These are phyloP conservation scores for Oenanthe sinensis DNA, from an alignment of 129 eudicot genomes.

Conservation along the genomic window DNA sequence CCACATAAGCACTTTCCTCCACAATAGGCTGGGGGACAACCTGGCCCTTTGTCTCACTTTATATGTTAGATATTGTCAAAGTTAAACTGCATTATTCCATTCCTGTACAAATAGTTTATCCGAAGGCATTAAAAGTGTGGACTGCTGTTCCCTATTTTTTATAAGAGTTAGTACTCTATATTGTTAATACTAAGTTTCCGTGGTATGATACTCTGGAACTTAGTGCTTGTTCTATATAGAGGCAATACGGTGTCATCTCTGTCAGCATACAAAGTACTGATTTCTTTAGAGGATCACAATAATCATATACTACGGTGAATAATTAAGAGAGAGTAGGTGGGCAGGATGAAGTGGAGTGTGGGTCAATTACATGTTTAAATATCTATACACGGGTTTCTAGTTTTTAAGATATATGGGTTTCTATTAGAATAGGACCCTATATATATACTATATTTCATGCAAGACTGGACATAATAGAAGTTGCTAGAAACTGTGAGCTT, in stretches of 20 bases:
- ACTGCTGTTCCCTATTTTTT: neutral
- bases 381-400: no score
- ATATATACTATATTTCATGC: neutral
- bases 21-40: neutral
- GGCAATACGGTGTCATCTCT: neutral
- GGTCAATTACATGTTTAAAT: no score
- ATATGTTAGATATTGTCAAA: neutral
- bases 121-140: neutral
- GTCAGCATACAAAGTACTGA: neutral
- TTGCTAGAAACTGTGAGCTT: neutral
- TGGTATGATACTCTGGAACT: neutral
- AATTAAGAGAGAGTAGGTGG: no score
- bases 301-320: no score
- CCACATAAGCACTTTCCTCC: neutral
- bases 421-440: no score
- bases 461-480: neutral
- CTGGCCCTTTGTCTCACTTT: neutral
- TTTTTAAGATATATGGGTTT: no score
- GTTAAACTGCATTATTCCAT: neutral
- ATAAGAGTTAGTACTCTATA: neutral
- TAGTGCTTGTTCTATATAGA: neutral
- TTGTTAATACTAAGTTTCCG: neutral
- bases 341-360: no score
- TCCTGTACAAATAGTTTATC: neutral
- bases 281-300: neutral